Conservation (phyloP, 1,139 yeast species). For the Suhomyces choctaworum region DNA sequence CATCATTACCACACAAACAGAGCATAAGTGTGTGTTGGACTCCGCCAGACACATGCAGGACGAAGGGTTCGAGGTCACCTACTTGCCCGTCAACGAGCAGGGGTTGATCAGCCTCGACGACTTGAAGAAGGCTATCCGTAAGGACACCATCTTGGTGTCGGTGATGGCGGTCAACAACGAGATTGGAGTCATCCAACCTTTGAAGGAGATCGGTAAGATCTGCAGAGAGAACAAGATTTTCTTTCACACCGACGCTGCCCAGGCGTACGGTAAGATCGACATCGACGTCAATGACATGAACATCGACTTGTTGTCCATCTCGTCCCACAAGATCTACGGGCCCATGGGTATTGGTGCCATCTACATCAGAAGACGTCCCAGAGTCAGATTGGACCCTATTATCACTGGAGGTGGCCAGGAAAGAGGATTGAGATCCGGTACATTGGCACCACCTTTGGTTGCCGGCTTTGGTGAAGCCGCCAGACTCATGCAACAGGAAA, state of each 20-base stretch:
- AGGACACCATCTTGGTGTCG: slow-evolving; percentile 90
- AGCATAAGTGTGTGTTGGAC: slow-evolving; percentile 96
- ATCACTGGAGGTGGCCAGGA: slow-evolving; percentile 99
- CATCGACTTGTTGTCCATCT: slow-evolving; percentile 88
- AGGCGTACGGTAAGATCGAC: slow-evolving; percentile 92
- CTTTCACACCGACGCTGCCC: slow-evolving; percentile 99
- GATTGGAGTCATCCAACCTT: slow-evolving; percentile 95
- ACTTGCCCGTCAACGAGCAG: slow-evolving; percentile 76
- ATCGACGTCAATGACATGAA: slow-evolving; percentile 92
- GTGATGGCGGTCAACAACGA: slow-evolving; percentile 98
- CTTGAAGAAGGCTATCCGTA: slow-evolving; percentile 79
- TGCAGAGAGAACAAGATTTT: slow-evolving; percentile 87
- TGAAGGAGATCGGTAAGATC: slow-evolving; percentile 87
- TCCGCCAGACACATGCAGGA: slow-evolving; percentile 93
- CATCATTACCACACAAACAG: slow-evolving; percentile 94
- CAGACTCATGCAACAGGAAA: slow-evolving; percentile 72
- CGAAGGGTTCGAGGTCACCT: slow-evolving; percentile 96
- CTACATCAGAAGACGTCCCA: slow-evolving; percentile 94
- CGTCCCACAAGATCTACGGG: slow-evolving; percentile 96
- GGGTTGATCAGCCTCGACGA: slow-evolving; percentile 81
- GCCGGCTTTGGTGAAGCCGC: slow-evolving; percentile 99
- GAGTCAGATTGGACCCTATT: slow-evolving; percentile 94
- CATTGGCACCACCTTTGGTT: slow-evolving; percentile 92
- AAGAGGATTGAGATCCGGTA: slow-evolving; percentile 96
- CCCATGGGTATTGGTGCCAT: slow-evolving; percentile 98